Conservation (phyloP, 306 rosid species). For the Pyrus communis region DNA sequence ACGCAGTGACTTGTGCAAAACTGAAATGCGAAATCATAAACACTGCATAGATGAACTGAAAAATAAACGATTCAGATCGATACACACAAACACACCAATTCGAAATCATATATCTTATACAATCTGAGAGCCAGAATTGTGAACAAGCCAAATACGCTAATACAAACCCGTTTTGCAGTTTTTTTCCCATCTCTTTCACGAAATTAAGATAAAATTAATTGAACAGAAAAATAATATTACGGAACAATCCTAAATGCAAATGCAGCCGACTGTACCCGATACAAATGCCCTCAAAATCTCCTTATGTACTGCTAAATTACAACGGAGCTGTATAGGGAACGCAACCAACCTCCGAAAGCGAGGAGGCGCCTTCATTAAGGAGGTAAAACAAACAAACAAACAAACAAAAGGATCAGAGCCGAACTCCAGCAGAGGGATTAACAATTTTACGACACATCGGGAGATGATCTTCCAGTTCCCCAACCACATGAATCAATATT, state of each 20-base stretch:
- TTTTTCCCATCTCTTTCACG: too few relatives aligned
- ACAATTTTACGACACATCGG: slow-evolving; percentile 12
- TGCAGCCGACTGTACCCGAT: slow-evolving; percentile 25
- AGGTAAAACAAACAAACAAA: neutral
- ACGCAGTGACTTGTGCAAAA: too few relatives aligned
- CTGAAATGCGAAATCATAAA: neutral
- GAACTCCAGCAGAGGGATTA: slow-evolving; percentile 9
- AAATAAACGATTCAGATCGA: neutral
- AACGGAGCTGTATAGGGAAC: slow-evolving; percentile 24
- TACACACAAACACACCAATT: neutral
- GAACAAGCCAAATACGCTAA: neutral
- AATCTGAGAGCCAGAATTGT: neutral
- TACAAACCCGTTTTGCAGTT: slow-evolving; percentile 1
- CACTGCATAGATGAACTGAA: neutral
- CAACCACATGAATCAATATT: slow-evolving; percentile 7
- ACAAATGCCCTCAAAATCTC: slow-evolving; percentile 38
- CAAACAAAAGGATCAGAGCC: neutral
- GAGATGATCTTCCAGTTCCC: slow-evolving; percentile 2
- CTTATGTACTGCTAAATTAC: slow-evolving; percentile 35
- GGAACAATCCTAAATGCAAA: slow-evolving; percentile 1
- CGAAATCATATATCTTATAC: neutral
- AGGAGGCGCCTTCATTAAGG: slow-evolving; percentile 12
- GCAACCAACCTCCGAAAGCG: slow-evolving; percentile 20
- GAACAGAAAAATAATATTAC: neutral
- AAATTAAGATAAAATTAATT: neutral